Conservation (phyloP, 2,329 filamentous ascomycete species). For the Fusarium proliferatum region DNA sequence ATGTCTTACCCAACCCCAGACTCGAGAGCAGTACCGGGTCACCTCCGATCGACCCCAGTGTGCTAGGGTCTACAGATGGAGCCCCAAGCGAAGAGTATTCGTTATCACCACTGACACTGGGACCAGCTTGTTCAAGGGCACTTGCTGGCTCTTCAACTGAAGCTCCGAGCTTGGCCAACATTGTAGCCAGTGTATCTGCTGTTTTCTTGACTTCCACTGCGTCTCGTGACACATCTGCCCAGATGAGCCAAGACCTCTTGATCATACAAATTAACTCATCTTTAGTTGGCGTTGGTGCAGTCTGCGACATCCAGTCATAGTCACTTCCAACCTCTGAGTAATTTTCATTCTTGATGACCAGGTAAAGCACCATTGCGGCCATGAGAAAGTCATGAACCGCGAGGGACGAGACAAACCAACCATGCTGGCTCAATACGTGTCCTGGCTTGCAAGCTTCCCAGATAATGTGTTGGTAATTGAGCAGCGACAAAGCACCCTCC, state of each 20-base stretch:
- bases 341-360: slow-evolving; percentile 59
- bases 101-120: slow-evolving; percentile 8
- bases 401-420: slow-evolving; percentile 68
- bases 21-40: slow-evolving; percentile 37
- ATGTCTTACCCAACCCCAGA: slow-evolving; percentile 39
- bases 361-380: slow-evolving; percentile 69
- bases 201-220: slow-evolving; percentile 59
- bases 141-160: slow-evolving; percentile 39
- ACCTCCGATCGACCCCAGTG: slow-evolving; percentile 31
- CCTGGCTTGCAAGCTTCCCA: slow-evolving; percentile 64
- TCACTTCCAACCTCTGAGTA: slow-evolving; percentile 52
- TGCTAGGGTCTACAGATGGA: slow-evolving; percentile 37
- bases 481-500: slow-evolving; percentile 59
- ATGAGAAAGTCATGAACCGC: slow-evolving; percentile 71
- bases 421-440: slow-evolving; percentile 61
- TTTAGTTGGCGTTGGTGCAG: slow-evolving; percentile 49
- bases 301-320: slow-evolving; percentile 50
- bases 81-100: slow-evolving; percentile 33
- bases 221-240: slow-evolving; percentile 53
- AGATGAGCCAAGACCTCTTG: slow-evolving; percentile 56
- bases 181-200: slow-evolving; percentile 57
- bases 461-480: slow-evolving; percentile 60
- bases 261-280: slow-evolving; percentile 55
- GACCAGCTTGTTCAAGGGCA: not conserved
- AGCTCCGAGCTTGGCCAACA: slow-evolving; percentile 57